A percentile compares a stretch with the other conserved stretches of the same genome.
These are phyloP conservation scores for Myxozyma neglecta DNA, from an alignment of 805 yeast genomes.

Conservation along the genomic window DNA sequence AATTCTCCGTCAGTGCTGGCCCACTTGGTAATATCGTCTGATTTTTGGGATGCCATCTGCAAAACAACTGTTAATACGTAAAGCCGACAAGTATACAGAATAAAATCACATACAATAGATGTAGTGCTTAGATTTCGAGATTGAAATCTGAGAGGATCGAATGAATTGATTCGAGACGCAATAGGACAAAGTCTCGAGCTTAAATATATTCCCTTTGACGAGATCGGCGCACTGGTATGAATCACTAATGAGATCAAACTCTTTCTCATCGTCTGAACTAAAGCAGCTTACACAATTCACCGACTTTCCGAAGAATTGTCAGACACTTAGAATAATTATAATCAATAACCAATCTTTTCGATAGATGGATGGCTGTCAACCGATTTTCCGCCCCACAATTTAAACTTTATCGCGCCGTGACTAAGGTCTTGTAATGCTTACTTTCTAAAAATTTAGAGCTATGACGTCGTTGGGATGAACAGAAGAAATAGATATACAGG, in stretches of 20 bases:
- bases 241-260: background rate
- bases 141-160: background rate
- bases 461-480: too few relatives aligned
- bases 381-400: too few relatives aligned
- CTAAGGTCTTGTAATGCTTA: background rate
- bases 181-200: background rate
- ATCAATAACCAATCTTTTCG: too few relatives aligned
- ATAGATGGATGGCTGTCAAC: too few relatives aligned
- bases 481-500: too few relatives aligned
- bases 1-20: conserved; percentile 34
- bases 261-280: background rate
- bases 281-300: background rate
- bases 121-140: background rate
- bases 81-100: background rate
- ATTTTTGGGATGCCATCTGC: background rate
- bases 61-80: background rate
- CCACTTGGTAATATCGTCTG: conserved; percentile 23
- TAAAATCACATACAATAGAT: background rate
- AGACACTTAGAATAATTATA: too few relatives aligned
- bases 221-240: conserved; percentile 1
- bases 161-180: background rate
- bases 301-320: too few relatives aligned
- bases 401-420: background rate
- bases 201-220: background rate
- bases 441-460: background rate